Evolutionary conservation across 768 basidiomycete genomes (phyloP), one percentile per base, ranked within the genome.

Genomic region (Amanita molliuscula): DNA sequence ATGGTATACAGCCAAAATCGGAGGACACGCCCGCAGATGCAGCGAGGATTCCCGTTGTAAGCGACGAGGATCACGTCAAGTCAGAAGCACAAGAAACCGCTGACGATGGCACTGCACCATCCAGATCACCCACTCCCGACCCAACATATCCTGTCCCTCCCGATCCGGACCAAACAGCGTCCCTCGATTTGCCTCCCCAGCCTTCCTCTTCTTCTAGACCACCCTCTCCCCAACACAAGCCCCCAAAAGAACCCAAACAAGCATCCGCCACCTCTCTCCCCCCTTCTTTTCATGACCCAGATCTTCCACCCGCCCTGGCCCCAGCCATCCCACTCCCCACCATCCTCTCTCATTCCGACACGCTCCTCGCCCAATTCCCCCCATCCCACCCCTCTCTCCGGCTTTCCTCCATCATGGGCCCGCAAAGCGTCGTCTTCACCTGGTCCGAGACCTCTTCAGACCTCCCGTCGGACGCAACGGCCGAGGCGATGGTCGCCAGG

Each of bases 341-440:
- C 21, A 71, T 88, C 25, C 72, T 89, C 18, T 60, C 59, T 4
- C 69, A 69, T 23, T 73, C 87, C 1, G 84, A 88, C 56, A 69
- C 65, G 6, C 76, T 90, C 10, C 77, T 74, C 44, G 55, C 60
- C n/a, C 55, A 59, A 16, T 83, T 74, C 61, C 84, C 86, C 3
- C 83, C 84, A 2, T 67, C 72, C 1, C 74, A 83, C 46, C 73
- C 80, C 8, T 67, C 62, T 0, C 66, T 90, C 10, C 60, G 55
- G 3, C 66, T 87, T 13, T 64, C 73, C 5, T 66, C 69, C 25
- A 85, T 85, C 43, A 79, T 91, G 75, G 88, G 88, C 7, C 85
- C 84, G 1, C 80, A 84, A 57, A 88, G 85, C 58, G 84, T 77
- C 33, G 68, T 88, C 45, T 77, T 74, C 61, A 89, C 88, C 7